Base-by-base conservation (phyloP, 306 rosid species). In the Chamaecrista fasciculata region DNA sequence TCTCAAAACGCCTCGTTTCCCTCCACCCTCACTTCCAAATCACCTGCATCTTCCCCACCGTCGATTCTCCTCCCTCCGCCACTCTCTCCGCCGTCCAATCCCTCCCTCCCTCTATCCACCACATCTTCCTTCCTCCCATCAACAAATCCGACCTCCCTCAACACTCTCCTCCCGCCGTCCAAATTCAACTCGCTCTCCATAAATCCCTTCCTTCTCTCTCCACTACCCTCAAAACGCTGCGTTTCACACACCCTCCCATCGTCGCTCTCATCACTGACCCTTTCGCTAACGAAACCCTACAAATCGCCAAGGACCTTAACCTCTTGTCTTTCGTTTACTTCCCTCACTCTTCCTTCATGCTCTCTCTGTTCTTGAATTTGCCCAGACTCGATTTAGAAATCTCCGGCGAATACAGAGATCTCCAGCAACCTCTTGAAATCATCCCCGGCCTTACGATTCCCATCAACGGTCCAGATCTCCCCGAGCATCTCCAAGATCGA, bases 41-140 rank as follows among this genome's bases (percentile, higher is more conserved):
- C 36, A 76, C 67, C 4, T 76, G 71, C 76, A 70, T 77, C 72
- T 60, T 77, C 23, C 76, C 81, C 46, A 53, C 70, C n/a, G 16
- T 46, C 8, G 67, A 20, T 6, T 44, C 81, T 23, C 81, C 76
- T 10, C 55, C 72, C 7, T 29, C 25, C 6, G 44, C 76, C 40
- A 62, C 62, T 34, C 8, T 62, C 18, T 1, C 53, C 18, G 3
- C 70, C 37, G 67, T 77, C 5, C 21, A 55, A 63, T 29, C 72
- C 0, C 78, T 71, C 26, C 74, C 78, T 25, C 14, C 78, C 4
- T 19, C 18, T 52, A 66, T 78, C 3, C 39, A 39, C 15, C 37
- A 33, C 48, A 19, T 34, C 47, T 71, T 78, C 18, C 82, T 78
- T 23, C 77, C 82, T 12, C 69, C 74, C 0, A 40, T 66, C 1